Evolutionary conservation across 768 basidiomycete genomes (phyloP), one percentile per base, ranked within the genome.

Genomic region (Cystoderma amianthinum): DNA sequence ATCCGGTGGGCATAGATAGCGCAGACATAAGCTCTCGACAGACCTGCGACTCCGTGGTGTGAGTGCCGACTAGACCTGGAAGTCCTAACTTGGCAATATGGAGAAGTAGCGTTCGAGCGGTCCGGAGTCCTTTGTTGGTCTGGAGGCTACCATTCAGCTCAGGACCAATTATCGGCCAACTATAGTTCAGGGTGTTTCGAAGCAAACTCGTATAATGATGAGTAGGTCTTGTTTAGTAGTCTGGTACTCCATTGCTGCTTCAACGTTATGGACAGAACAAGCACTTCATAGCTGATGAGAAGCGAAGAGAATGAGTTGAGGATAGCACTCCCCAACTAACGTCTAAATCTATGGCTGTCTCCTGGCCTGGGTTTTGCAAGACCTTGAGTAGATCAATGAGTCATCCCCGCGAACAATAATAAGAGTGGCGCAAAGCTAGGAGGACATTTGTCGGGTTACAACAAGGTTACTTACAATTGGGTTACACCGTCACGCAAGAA

Each of bases 91-190:
- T 87, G 0, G 90, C 85, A 32, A 99, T 68, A 44, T 98, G 88
- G 30, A 97, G 73, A 19, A 99, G 78, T 23, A 97, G 67, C 4
- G 79, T 78, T 28, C 96, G 84, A 1, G 92, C 95, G 38, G 83
- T 76, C 20, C 93, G 83, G 21, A 99, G 74, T 13, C 96, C 96
- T 52, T 85, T 86, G 77, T 99, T 99, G 63, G 98, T 98, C 50
- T 92, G 87, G 79, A 88, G 97, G 55, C 71, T 81, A 40, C 83
- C 77, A 62, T 97, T 93, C 69, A 97, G 81, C 41, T 91, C 88
- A 4, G 95, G 94, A 55, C 97, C 93, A 57, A 97, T 98, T 64
- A 98, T 97, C n/a, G n/a, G n/a, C n/a, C n/a, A n/a, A n/a, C n/a
- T n/a, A 94, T 97, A 5, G 95, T 98, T 21, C 95, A 75, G 1